These are phyloP conservation scores for Aspergillus versicolor DNA, from an alignment of 2,329 filamentous ascomycete species.

Conservation along the genomic window DNA sequence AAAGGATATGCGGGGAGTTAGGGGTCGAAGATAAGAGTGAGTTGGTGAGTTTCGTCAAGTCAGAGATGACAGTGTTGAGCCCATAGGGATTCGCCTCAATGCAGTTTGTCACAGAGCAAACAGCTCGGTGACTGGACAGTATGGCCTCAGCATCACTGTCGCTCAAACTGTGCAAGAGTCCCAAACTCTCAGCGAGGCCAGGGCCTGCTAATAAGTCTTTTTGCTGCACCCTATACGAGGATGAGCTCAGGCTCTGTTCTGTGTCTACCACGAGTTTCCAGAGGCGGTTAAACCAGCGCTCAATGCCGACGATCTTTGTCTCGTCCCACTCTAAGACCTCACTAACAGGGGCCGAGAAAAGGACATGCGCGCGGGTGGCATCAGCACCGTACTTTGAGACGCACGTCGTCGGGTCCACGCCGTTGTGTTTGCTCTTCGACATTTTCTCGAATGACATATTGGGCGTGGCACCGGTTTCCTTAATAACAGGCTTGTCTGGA, in stretches of 20 bases:
- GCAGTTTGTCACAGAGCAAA: conserved; percentile 65
- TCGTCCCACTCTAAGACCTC: conserved; percentile 89
- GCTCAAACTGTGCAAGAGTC: conserved; percentile 31
- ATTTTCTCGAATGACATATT: conserved; percentile 80
- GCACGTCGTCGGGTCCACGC: conserved; percentile 74
- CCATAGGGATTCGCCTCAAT: conserved; percentile 70
- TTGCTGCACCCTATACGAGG: conserved; percentile 23
- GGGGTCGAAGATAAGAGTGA: conserved; percentile 51
- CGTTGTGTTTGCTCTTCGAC: conserved; percentile 94
- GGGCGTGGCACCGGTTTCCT: conserved; percentile 58
- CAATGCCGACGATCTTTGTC: conserved; percentile 74
- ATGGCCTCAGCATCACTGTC: conserved; percentile 52
- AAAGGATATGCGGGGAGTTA: conserved; percentile 40
- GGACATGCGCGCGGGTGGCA: conserved; percentile 78
- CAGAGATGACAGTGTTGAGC: conserved; percentile 79
- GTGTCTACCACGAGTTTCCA: conserved; percentile 55
- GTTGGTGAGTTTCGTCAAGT: conserved; percentile 81
- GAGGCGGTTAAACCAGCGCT: conserved; percentile 73
- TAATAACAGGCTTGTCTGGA: conserved; percentile 59
- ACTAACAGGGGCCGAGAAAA: conserved; percentile 82
- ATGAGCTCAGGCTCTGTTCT: conserved; percentile 23
- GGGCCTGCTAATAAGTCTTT: conserved; percentile 19
- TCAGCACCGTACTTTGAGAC: conserved; percentile 78
- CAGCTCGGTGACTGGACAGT: conserved; percentile 66
- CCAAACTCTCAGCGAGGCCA: conserved; percentile 24